A percentile compares a stretch with the other conserved stretches of the same genome.
Conservation (phyloP, 1,284 basidiomycete species). For the Meira nashicola region DNA sequence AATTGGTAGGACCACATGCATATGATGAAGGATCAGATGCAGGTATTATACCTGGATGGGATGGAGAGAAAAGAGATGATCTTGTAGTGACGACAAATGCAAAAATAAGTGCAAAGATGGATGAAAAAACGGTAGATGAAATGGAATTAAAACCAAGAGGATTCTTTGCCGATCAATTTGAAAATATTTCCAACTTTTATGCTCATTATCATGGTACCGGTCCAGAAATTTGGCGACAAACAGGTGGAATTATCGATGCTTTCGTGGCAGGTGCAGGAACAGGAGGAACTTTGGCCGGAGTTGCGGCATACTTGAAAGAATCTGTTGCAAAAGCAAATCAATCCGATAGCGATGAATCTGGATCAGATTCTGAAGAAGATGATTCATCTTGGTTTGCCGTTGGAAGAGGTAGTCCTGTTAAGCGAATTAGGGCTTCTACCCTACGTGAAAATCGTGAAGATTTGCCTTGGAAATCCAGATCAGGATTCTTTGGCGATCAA, state of each 20-base stretch:
- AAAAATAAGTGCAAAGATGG: constrained; percentile 4
- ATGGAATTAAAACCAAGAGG: constrained; percentile 40
- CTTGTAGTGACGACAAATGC: constrained; percentile 31
- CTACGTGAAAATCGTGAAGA: neutral
- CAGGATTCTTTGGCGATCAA: neutral
- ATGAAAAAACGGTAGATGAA: constrained; percentile 24
- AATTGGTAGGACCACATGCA: constrained; percentile 26
- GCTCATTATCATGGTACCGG: constrained; percentile 88
- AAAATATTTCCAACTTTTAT: constrained; percentile 83
- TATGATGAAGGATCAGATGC: constrained; percentile 17
- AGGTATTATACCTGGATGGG: constrained; percentile 1
- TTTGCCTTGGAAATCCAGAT: neutral
- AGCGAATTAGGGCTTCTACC: neutral
- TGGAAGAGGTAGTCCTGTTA: neutral
- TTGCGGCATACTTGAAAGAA: constrained; percentile 68
- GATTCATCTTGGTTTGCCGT: constrained; percentile 1
- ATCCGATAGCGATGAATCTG: constrained; percentile 2
- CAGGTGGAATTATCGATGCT: constrained; percentile 72
- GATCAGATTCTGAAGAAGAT: neutral
- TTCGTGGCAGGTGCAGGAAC: constrained; percentile 97
- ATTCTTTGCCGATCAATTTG: constrained; percentile 70
- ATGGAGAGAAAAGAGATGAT: constrained; percentile 24
- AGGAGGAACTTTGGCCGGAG: constrained; percentile 88
- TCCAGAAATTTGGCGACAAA: constrained; percentile 92
- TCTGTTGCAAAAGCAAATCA: neutral